Evolutionary conservation across 2,329 filamentous ascomycete genomes (phyloP).

Genomic region (Diaporthe australafricana): DNA sequence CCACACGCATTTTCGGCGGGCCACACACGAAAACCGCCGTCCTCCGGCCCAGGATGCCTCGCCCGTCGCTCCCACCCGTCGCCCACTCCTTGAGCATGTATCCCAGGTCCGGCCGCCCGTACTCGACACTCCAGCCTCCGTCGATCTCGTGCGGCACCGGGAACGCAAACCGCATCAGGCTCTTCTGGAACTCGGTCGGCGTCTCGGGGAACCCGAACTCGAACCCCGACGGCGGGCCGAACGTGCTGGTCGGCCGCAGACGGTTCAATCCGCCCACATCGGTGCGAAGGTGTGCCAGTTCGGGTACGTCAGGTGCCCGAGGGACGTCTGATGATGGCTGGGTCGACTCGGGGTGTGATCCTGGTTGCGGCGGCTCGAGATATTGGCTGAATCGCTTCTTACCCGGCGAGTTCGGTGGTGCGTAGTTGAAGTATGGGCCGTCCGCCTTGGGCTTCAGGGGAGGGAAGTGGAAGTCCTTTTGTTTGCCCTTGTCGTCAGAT

Average conservation of each 20-base stretch:
- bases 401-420: constrained; percentile 59
- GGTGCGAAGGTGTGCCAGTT: constrained; percentile 69
- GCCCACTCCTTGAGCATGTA: constrained; percentile 89
- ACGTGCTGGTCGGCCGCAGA: constrained; percentile 64
- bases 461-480: constrained; percentile 69
- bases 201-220: constrained; percentile 86
- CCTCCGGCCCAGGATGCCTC: constrained; percentile 79
- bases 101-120: constrained; percentile 88
- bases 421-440: constrained; percentile 70
- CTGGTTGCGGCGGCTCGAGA: constrained; percentile 38
- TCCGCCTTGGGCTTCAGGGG: constrained; percentile 60
- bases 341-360: constrained; percentile 30
- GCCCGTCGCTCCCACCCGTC: constrained; percentile 73
- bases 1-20: constrained; percentile 85
- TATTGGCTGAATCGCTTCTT: constrained; percentile 48
- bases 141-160: constrained; percentile 75
- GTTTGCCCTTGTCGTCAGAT: constrained; percentile 49
- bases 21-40: constrained; percentile 95
- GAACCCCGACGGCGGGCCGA: constrained; percentile 72
- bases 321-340: constrained; percentile 26
- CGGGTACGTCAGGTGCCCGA: constrained; percentile 55
- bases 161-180: constrained; percentile 90
- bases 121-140: constrained; percentile 91
- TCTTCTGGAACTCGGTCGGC: constrained; percentile 89
- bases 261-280: constrained; percentile 49